These are phyloP conservation scores for Diphasiastrum complanatum DNA, from an alignment of 83 land plant species.

Conservation along the genomic window DNA sequence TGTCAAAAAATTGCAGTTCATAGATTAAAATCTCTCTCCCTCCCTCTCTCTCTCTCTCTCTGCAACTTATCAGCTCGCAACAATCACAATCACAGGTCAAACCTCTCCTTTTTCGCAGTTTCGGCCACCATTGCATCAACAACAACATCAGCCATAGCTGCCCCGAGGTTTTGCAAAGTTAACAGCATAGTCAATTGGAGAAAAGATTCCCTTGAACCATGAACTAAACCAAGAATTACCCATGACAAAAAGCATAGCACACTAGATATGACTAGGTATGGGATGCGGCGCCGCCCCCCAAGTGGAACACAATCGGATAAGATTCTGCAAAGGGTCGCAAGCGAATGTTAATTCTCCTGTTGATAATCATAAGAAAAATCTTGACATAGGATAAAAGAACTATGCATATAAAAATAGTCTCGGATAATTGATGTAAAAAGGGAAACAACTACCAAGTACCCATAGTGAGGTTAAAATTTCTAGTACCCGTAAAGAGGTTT, in stretches of 20 bases:
- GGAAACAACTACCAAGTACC: too few species aligned
- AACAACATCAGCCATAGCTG: conserved; percentile 93
- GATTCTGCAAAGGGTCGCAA: conserved; percentile 42
- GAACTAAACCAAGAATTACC: conserved; percentile 47
- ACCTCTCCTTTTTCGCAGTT: conserved; percentile 60
- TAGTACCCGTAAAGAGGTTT: conserved; percentile 74
- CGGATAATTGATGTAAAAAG: too few species aligned
- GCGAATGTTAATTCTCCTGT: too few species aligned
- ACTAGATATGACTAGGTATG: conserved; percentile 58
- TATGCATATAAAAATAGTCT: too few species aligned
- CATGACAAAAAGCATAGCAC: conserved; percentile 70
- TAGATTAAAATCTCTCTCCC: too few species aligned
- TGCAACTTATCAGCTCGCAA: too few species aligned
- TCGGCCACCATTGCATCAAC: conserved; percentile 87
- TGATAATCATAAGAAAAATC: too few species aligned
- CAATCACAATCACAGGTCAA: too few species aligned
- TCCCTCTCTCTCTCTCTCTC: too few species aligned
- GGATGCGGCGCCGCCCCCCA: conserved; percentile 49
- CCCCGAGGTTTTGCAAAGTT: conserved; percentile 71
- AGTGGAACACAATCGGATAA: conserved; percentile 68
- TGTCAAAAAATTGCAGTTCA: conserved; percentile 34
- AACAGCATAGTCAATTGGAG: conserved; percentile 39
- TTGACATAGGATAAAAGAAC: too few species aligned
- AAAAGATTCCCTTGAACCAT: conserved; percentile 38
- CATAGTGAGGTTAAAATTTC: neutral